Base-by-base conservation (phyloP, 495 filamentous ascomycete genomes). In the Eremomyces bilateralis region DNA sequence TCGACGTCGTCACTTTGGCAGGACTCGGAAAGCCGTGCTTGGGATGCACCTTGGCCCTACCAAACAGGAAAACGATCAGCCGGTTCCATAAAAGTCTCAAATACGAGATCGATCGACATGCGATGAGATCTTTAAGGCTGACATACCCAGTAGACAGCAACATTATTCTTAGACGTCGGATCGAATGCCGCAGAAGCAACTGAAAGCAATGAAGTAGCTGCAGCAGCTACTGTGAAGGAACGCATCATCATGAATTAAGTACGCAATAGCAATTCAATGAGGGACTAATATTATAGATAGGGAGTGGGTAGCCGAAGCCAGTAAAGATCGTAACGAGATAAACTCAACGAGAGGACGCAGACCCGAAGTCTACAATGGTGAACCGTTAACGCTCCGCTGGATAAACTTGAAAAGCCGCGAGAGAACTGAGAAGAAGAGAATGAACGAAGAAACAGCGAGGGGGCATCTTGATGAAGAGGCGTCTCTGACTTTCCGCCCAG, bases 1-100 rank as follows among this genome's bases (percentile, higher is more conserved):
- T 80, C 76, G 36, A 75, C 55, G 6, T 51, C 56, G 0, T 62
- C 47, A 27, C 73, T 59, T 16, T 63, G 44, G 51, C 75, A 80
- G 43, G 70, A 70, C 22, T 63, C 54, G 17, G 49, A 44, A 1
- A 81, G 60, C 16, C 59, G 31, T 5, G 43, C 35, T 36, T 67
- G 59, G 29, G 52, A 41, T 1, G 47, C 37, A 20, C 61, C 64
- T 51, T 64, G 53, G 33, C 65, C 65, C 60, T 56, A 33, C 32
- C 18, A 25, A n/a, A n/a, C n/a, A n/a, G n/a, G n/a, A n/a, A n/a
- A n/a, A n/a, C n/a, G n/a, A n/a, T 42, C 24, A 42, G 37, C 30
- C 2, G 27, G 3, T 22, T 33, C 21, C 3, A 15, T 5, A 8
- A 40, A 40, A 21, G 22, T 22, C 11, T 22, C 10, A 3, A 20